These are phyloP conservation scores for Neospermospora avenae DNA, from an alignment of 2,329 filamentous ascomycete species.

Conservation along the genomic window DNA sequence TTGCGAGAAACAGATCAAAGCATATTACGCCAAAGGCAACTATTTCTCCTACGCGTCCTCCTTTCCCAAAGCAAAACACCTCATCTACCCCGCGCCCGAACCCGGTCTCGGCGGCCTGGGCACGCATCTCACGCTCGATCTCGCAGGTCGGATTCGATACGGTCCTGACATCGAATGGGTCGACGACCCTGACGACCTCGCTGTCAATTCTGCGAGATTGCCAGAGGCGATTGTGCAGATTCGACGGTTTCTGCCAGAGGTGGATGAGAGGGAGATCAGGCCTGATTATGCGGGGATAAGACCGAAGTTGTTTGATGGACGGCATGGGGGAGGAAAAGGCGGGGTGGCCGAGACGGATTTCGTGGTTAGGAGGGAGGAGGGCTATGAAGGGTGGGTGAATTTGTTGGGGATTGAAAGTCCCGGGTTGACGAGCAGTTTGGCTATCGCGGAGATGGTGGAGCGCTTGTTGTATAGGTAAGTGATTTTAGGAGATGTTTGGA, in stretches of 20 bases:
- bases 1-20: slow-evolving; percentile 48
- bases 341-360: slow-evolving; percentile 80
- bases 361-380: slow-evolving; percentile 71
- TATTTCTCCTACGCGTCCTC: slow-evolving; percentile 82
- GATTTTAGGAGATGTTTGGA: too few species aligned
- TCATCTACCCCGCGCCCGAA: slow-evolving; percentile 84
- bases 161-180: slow-evolving; percentile 97
- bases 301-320: slow-evolving; percentile 69
- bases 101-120: slow-evolving; percentile 82
- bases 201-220: slow-evolving; percentile 61
- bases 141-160: slow-evolving; percentile 80
- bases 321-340: slow-evolving; percentile 58
- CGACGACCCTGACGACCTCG: slow-evolving; percentile 64
- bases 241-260: slow-evolving; percentile 68
- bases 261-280: slow-evolving; percentile 63
- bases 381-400: slow-evolving; percentile 81
- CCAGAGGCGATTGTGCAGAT: slow-evolving; percentile 71
- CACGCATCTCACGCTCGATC: slow-evolving; percentile 89
- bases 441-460: slow-evolving; percentile 77
- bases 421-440: slow-evolving; percentile 80
- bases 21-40: slow-evolving; percentile 89
- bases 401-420: slow-evolving; percentile 91
- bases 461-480: slow-evolving; percentile 29
- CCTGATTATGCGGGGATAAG: slow-evolving; percentile 91
- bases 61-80: slow-evolving; percentile 61